Conservation (phyloP, 371 early-diverging fungal species). For the Mucor lusitanicus region DNA sequence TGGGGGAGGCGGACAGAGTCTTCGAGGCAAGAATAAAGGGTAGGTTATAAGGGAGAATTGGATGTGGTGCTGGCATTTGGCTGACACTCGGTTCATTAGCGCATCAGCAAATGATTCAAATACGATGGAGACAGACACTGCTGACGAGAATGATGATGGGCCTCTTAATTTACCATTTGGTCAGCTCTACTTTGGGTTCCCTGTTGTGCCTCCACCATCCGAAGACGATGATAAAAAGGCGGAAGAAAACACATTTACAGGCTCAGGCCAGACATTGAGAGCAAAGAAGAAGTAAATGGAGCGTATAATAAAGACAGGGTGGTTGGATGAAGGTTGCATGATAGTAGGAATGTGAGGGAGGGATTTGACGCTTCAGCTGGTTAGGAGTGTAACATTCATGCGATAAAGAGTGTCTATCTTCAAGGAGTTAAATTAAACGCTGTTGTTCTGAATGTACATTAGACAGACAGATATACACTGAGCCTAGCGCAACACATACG, state of each 20-base stretch:
- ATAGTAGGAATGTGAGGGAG: too few species aligned
- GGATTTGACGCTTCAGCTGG: too few species aligned
- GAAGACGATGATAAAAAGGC: constrained; percentile 21
- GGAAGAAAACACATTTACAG: constrained; percentile 22
- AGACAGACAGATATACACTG: not conserved
- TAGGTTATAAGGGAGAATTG: constrained; percentile 8
- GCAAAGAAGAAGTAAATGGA: constrained; percentile 33
- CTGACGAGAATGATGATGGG: constrained; percentile 57
- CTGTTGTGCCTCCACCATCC: constrained; percentile 50
- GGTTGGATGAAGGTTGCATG: too few species aligned
- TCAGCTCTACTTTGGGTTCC: constrained; percentile 89
- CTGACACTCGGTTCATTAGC: not conserved
- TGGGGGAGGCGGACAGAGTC: constrained; percentile 42
- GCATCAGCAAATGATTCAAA: not conserved
- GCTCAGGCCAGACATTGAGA: constrained; percentile 44
- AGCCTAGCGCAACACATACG: not conserved
- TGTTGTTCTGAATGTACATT: not conserved
- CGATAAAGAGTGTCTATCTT: not conserved
- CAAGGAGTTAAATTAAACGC: not conserved
- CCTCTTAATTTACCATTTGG: constrained; percentile 89
- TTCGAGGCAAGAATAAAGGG: constrained; percentile 47
- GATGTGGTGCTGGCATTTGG: not conserved
- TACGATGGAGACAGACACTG: constrained; percentile 18
- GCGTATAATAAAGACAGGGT: too few species aligned
- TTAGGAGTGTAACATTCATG: not conserved